Conservation (phyloP, 1,284 basidiomycete species). For the Neotropicomus parvogracilis region DNA sequence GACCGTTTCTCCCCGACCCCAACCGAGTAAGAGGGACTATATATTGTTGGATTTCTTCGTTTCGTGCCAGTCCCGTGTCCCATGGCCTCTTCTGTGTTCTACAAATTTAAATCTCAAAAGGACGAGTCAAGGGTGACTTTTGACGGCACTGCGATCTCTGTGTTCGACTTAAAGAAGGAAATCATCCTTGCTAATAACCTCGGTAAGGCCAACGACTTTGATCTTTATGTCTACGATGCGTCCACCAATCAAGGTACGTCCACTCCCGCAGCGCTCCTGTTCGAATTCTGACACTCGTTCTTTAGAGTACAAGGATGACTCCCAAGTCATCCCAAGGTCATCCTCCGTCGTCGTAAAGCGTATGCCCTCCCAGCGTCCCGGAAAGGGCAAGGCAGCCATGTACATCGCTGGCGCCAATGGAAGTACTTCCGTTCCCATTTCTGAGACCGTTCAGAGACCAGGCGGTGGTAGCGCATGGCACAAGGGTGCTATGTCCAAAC, state of each 20-base stretch:
- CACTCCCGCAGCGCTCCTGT: slow-evolving; percentile 16
- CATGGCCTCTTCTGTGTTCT: slow-evolving; percentile 96
- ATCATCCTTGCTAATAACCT: slow-evolving; percentile 96
- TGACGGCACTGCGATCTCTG: slow-evolving; percentile 97
- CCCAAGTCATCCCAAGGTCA: slow-evolving; percentile 87
- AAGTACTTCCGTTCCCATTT: slow-evolving; percentile 40
- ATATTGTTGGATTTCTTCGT: slow-evolving; percentile 21
- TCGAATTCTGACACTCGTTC: not conserved
- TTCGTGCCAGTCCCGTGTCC: slow-evolving; percentile 17
- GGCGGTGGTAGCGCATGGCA: slow-evolving; percentile 46
- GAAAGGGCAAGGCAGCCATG: slow-evolving; percentile 89
- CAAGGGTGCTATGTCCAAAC: slow-evolving; percentile 78
- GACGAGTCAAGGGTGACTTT: slow-evolving; percentile 95
- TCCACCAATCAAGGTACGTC: slow-evolving; percentile 82
- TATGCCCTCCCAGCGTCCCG: slow-evolving; percentile 78
- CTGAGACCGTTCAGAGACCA: slow-evolving; percentile 43
- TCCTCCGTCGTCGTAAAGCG: slow-evolving; percentile 93
- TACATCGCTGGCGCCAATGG: slow-evolving; percentile 68
- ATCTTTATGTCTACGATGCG: slow-evolving; percentile 83
- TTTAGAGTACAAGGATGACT: slow-evolving; percentile 90
- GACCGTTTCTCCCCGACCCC: not conserved
- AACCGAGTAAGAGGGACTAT: slow-evolving; percentile 20
- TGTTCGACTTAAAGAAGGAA: slow-evolving; percentile 99
- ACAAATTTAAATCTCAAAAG: slow-evolving; percentile 95
- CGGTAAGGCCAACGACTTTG: slow-evolving; percentile 95